Base-by-base conservation (phyloP, 2,329 filamentous ascomycete genomes). In the Colletotrichum orchidophilum region DNA sequence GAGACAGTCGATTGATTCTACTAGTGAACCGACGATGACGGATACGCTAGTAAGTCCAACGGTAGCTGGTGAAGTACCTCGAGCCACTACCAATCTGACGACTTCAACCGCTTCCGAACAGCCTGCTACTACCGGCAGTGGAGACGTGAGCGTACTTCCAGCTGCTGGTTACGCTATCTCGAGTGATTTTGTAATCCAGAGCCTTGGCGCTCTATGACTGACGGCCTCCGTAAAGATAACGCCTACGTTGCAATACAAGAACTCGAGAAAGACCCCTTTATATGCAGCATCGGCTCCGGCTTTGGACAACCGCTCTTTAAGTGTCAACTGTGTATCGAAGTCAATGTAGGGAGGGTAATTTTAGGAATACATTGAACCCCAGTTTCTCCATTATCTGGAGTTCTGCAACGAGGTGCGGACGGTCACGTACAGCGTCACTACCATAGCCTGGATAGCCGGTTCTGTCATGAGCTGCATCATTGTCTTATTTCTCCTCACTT, bases 401-500 rank as follows among this genome's bases (percentile, higher is more conserved):
- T 3, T 42, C 15, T 42, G 39, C 15, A 42, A 18, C 15, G 13
- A n/a, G 6, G 15, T 42, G 15, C 39, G 15, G 39, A 42, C 39
- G 15, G 15, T 9, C 39, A 42, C 39, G 15, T 42, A 42, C 39
- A 18, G 15, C 6, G 6, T 2, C 3, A 42, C 39, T 18, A 8
- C n/a, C 39, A 42, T 18, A 5, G 62, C 55, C 18, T 70, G 66
- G 66, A 26, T 66, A 21, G 62, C 66, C 13, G 66, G 66, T 7
- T 46, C 62, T 5, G 46, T 70, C 2, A 52, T 70, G 1, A 62
- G 62, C 35, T 24, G 29, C 6, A 6, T 50, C 5, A 52, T 24
- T 12, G 27, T 70, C 6, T 0, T 35, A 15, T 27, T 60, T 0
- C 33, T 53, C 0, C 18, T 26, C 3, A 4, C 15, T 9, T 46